These are phyloP conservation scores for Solanum corneliomulleri DNA, from an alignment of 257 asterid species.

Conservation along the genomic window DNA sequence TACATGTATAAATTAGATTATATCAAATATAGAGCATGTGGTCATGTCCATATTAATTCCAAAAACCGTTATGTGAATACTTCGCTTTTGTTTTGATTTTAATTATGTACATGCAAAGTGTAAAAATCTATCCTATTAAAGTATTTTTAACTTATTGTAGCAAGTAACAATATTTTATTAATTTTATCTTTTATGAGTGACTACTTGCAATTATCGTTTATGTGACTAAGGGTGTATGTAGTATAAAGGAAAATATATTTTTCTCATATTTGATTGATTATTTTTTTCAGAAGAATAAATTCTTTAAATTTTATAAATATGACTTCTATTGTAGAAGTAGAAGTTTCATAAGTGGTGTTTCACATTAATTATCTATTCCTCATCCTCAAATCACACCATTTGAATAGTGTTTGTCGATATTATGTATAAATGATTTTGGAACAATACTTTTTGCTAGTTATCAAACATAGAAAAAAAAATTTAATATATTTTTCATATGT, in stretches of 20 bases:
- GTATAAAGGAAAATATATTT: neutral
- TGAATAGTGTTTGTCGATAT: neutral
- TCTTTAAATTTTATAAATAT: neutral
- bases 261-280: neutral
- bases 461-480: neutral
- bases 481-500: neutral
- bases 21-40: neutral
- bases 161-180: neutral
- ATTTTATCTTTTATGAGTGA: neutral
- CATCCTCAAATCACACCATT: neutral
- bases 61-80: neutral
- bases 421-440: neutral
- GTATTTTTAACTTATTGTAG: neutral
- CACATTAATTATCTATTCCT: neutral
- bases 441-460: neutral
- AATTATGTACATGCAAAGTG: neutral
- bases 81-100: neutral
- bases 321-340: fast-evolving
- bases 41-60: neutral
- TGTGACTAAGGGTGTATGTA: neutral
- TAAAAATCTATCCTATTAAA: neutral
- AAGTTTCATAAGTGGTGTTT: neutral
- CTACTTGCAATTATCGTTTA: neutral
- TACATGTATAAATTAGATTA: neutral
- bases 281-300: neutral